A percentile compares a stretch with the other conserved stretches of the same genome.
These are phyloP conservation scores for Coemansia sp. DNA, from an alignment of 192 early-diverging fungal genomes.

Conservation along the genomic window DNA sequence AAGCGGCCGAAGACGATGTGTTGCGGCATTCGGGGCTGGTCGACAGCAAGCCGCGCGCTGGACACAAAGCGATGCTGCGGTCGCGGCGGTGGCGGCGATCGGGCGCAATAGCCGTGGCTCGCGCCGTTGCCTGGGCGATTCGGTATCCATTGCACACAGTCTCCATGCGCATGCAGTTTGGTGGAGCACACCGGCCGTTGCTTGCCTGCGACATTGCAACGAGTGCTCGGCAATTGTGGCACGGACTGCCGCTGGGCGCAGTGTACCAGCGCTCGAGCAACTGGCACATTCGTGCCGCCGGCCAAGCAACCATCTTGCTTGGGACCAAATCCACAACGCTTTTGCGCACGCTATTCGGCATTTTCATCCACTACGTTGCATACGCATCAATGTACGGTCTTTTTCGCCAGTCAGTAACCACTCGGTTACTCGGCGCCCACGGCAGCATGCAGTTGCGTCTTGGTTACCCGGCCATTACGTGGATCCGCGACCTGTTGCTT, in stretches of 20 bases:
- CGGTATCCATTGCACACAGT: slow-evolving; percentile 31
- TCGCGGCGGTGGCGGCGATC: slow-evolving; percentile 18
- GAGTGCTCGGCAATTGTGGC: not conserved
- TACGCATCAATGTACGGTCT: slow-evolving; percentile 36
- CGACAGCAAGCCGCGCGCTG: not conserved
- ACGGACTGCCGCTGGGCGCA: slow-evolving; percentile 15
- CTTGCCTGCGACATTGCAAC: not conserved
- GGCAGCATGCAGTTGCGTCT: not conserved
- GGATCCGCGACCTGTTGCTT: slow-evolving; percentile 23
- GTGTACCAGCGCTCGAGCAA: slow-evolving; percentile 24
- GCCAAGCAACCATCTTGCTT: not conserved
- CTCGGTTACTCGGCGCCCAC: slow-evolving; percentile 11
- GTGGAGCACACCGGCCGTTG: not conserved
- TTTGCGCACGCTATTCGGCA: not conserved
- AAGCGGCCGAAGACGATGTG: slow-evolving; percentile 17
- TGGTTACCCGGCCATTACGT: slow-evolving; percentile 4
- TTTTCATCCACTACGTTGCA: slow-evolving; percentile 23
- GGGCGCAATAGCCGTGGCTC: slow-evolving; percentile 11
- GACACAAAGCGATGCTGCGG: slow-evolving; percentile 2
- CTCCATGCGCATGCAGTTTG: slow-evolving; percentile 25
- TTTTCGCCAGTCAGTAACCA: slow-evolving; percentile 26
- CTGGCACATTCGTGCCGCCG: slow-evolving; percentile 13
- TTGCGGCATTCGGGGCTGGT: slow-evolving; percentile 16
- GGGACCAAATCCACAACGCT: slow-evolving; percentile 1
- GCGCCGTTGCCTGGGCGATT: slow-evolving; percentile 3